These are phyloP conservation scores for Sphagnum magellanicum DNA, from an alignment of 228 moss, liverwort and hornwort genomes.

Conservation along the genomic window DNA sequence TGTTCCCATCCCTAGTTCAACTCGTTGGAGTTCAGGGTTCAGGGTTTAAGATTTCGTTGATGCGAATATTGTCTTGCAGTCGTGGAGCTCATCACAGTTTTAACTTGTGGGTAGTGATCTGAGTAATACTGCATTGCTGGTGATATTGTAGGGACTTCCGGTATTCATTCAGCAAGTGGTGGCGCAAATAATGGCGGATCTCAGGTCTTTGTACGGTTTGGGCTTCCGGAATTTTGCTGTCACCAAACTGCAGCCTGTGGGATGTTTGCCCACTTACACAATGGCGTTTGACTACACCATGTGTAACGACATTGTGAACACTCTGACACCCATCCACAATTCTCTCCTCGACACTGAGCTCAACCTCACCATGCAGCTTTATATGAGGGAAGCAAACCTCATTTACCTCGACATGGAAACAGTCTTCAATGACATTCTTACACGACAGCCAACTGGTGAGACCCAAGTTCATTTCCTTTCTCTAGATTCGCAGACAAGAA, in stretches of 20 bases:
- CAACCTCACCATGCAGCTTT: background rate
- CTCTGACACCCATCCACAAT: slow-evolving; percentile 15
- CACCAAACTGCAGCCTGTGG: slow-evolving; percentile 9
- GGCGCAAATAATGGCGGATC: slow-evolving; percentile 7
- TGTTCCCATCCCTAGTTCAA: no score
- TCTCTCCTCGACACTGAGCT: slow-evolving; percentile 1
- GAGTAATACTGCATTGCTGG: no score
- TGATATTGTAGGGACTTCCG: background rate
- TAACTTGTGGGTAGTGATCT: no score
- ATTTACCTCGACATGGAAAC: slow-evolving; percentile 18
- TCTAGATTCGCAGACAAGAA: no score
- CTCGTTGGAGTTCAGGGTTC: no score
- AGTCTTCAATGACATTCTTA: slow-evolving; percentile 7
- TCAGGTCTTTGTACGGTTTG: slow-evolving; percentile 13
- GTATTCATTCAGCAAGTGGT: background rate
- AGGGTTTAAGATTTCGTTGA: no score
- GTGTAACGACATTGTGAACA: background rate
- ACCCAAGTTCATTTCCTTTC: no score
- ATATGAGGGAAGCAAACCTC: slow-evolving; percentile 8
- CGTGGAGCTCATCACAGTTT: no score
- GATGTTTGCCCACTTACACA: slow-evolving; percentile 6
- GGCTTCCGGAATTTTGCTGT: slow-evolving; percentile 17
- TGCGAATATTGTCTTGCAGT: no score
- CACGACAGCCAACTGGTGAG: no score
- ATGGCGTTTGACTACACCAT: background rate